Base-by-base conservation (phyloP, 1,139 yeast genomes). In the Sugiyamaella castrensis region DNA sequence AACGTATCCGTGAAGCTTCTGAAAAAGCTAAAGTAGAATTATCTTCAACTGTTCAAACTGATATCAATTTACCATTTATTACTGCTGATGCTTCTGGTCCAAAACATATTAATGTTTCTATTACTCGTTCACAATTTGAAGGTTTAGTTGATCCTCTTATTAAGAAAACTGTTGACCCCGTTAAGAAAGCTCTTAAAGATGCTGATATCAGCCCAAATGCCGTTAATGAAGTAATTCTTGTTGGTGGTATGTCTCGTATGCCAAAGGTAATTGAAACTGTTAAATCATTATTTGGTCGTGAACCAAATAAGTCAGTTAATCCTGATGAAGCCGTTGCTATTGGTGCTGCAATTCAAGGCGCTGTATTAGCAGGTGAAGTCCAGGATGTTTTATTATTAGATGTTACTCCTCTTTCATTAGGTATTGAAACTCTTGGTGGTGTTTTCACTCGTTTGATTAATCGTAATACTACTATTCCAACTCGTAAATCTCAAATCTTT, bases 211-310 rank as follows among this genome's bases (percentile, higher is more conserved):
- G 84, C 58, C 81, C 96, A 51, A 84, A 94, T 55, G 94, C 87
- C 65, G 77, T 92, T 65, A 84, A 95, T 63, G 98, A 92, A 75
- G 98, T 92, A 63, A 85, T 92, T 69, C 80, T 92, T 61, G 99
- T 92, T 63, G 99, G 99, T 81, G 99, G 99, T 84, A 92, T 91
- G 98, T 86, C 98, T 57, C 88, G 99, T 80, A 92, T 92, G 98
- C 99, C 99, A 75, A 94, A 92, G 84, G 98, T 92, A 69, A 79
- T 88, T 58, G 97, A 89, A 71, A 91, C 98, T 65, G 98, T 92
- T 71, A 91, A 89, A 78, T 72, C 80, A 58, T 78, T 92, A 65
- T 92, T 92, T 73, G 94, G 94, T 71, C 87, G 82, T 74, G 96
- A 92, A 69, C 97, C 98, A 68, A 87, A 95, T 61, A 94, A 92